phyloP scores from a whole-genome alignment of 805 yeast species.

The Cyberlindnera misumaiensis region DNA sequence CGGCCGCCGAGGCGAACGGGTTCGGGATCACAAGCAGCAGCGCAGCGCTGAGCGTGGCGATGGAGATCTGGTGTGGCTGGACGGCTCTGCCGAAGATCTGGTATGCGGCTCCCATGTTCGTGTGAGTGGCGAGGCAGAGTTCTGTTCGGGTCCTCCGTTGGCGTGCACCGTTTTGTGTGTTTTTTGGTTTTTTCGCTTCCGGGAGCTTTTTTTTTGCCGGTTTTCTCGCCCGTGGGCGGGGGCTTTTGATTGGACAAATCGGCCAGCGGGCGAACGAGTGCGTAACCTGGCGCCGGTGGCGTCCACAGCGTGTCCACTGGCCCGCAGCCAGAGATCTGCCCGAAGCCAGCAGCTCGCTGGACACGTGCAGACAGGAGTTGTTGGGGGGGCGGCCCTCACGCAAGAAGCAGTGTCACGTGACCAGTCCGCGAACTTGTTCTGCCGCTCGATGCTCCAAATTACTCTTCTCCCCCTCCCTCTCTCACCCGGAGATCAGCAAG shows the following conservation, averaged over 20 bases:
- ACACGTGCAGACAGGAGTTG: no score
- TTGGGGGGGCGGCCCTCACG: no score
- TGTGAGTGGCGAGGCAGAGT: not conserved
- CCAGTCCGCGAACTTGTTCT: no score
- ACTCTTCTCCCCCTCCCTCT: no score
- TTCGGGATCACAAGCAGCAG: constrained; percentile 61
- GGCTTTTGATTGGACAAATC: not conserved
- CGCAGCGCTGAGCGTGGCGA: constrained; percentile 73
- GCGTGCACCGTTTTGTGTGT: not conserved
- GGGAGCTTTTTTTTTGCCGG: not conserved
- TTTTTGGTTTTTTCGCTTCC: not conserved
- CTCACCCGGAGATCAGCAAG: no score
- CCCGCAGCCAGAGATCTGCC: no score
- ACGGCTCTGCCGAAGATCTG: constrained; percentile 76
- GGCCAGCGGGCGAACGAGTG: no score
- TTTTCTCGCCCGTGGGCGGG: no score
- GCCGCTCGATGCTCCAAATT: no score
- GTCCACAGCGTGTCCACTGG: no score
- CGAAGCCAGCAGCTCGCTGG: no score
- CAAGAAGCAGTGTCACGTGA: not conserved
- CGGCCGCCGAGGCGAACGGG: constrained; percentile 38
- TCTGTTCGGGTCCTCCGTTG: not conserved
- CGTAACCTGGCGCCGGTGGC: no score
- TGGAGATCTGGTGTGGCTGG: constrained; percentile 79
- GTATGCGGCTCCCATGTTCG: constrained; percentile 76